Evolutionary conservation across 768 basidiomycete species (phyloP).

Genomic region (Nevesoporus exiguus): DNA sequence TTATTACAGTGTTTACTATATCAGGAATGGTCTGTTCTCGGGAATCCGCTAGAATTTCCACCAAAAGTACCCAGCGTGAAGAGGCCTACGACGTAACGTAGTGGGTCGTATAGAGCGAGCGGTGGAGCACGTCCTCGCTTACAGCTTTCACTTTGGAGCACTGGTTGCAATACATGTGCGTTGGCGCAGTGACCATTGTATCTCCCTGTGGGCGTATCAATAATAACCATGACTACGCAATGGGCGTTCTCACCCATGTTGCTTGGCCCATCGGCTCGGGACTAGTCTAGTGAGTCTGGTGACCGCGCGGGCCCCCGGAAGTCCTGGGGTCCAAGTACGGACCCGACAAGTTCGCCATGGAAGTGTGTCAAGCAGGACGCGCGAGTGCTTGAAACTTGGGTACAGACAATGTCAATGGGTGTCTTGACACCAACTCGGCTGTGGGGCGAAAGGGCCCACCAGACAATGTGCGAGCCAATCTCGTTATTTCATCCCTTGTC

Average conservation of each 20-base stretch:
- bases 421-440: background rate
- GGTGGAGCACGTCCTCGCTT: background rate
- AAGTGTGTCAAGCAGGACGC: background rate
- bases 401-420: background rate
- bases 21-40: background rate
- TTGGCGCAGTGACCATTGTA: background rate
- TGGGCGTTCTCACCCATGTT: slow-evolving; percentile 1
- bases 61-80: background rate
- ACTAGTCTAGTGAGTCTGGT: no score
- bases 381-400: background rate
- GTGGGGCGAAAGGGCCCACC: background rate
- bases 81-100: background rate
- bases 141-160: background rate
- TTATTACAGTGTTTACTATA: background rate
- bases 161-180: slow-evolving; percentile 4
- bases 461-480: background rate
- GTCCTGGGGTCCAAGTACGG: background rate
- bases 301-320: background rate
- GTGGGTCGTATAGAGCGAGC: background rate
- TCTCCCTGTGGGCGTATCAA: slow-evolving; percentile 5
- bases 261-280: background rate
- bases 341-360: background rate
- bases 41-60: background rate
- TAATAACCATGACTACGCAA: slow-evolving; percentile 19
- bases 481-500: slow-evolving; percentile 15